Evolutionary conservation across 1,284 basidiomycete genomes (phyloP).

Genomic region (Pyrrhoderma noxium): DNA sequence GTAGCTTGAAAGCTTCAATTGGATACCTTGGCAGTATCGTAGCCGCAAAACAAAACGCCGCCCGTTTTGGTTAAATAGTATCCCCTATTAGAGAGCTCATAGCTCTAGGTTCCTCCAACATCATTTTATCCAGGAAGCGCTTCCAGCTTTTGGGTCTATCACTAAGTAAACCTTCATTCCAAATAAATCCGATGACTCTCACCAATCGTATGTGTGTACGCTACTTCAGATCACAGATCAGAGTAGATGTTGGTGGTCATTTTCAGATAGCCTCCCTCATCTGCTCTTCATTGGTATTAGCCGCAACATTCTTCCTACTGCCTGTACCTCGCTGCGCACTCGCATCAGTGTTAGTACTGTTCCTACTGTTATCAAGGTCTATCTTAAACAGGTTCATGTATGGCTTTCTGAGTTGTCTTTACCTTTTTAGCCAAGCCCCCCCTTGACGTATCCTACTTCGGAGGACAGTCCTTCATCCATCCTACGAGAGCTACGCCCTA

Average conservation of each 20-base stretch:
- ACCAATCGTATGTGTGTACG: background rate
- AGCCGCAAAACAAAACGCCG: slow-evolving; percentile 80
- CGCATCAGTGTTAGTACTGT: slow-evolving; percentile 55
- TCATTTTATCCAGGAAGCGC: slow-evolving; percentile 78
- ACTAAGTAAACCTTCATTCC: slow-evolving; percentile 57
- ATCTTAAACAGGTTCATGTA: slow-evolving; percentile 25
- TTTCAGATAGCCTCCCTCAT: slow-evolving; percentile 85
- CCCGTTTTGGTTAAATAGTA: slow-evolving; percentile 79
- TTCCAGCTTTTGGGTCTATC: slow-evolving; percentile 83
- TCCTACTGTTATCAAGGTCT: slow-evolving; percentile 1
- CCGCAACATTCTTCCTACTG: slow-evolving; percentile 83
- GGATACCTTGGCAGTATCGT: slow-evolving; percentile 81
- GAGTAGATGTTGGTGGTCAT: slow-evolving; percentile 78
- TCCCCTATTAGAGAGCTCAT: slow-evolving; percentile 90
- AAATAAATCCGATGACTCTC: too few species aligned
- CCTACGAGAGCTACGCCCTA: too few species aligned
- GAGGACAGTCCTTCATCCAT: slow-evolving; percentile 49
- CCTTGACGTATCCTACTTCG: slow-evolving; percentile 77
- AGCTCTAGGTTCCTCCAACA: slow-evolving; percentile 78
- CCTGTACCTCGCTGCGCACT: slow-evolving; percentile 80
- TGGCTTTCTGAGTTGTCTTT: slow-evolving; percentile 78
- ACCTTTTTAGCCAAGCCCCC: slow-evolving; percentile 81
- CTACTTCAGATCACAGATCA: slow-evolving; percentile 64
- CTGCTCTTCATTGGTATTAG: slow-evolving; percentile 65
- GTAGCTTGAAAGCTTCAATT: slow-evolving; percentile 64